Base-by-base conservation (phyloP, 768 basidiomycete species). In the Termitomyces sp. region DNA sequence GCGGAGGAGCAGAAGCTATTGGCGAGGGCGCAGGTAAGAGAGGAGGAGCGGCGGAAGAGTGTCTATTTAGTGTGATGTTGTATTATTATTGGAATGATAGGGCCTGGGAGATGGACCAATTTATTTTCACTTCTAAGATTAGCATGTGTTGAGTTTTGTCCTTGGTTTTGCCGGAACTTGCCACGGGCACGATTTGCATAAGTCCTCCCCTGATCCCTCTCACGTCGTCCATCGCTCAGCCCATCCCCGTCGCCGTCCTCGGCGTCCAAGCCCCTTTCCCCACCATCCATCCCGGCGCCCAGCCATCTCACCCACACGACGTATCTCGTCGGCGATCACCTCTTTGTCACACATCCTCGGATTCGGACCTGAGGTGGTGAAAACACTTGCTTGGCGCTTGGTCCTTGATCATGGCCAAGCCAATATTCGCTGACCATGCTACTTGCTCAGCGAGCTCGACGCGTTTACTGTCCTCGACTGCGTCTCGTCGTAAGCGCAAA, bases 11-110 rank as follows among this genome's bases (percentile, higher is more conserved):
- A 66, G 59, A 67, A 66, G 68, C 57, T 73, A 57, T 53, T 56
- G 49, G 66, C 65, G 42, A 66, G 74, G 60, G 85, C 75, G 23
- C 70, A 69, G 35, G 64, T 66, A 54, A 76, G 82, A 45, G 74
- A 81, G 60, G 84, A 86, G 64, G 85, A 87, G 55, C 71, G 73
- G 66, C 75, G 79, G 50, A 74, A 74, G 68, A 69, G 70, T 60
- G 66, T 72, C 59, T 62, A 58, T 61, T 59, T 62, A 55, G 40
- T 65, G 45, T 60, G 62, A 55, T 41, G 53, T 55, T 58, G 15
- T 46, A 50, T 37, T 35, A 37, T 35, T 21, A 35, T 49, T 47
- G 12, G n/a, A 14, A 14, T 35, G 31, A 33, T 35, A 23, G n/a
- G 19, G 40, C n/a, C 40, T 41, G 40, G 19, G 43, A 41, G 43